Conservation (phyloP, 1,139 yeast species). For the Lodderomyces beijingensis region DNA sequence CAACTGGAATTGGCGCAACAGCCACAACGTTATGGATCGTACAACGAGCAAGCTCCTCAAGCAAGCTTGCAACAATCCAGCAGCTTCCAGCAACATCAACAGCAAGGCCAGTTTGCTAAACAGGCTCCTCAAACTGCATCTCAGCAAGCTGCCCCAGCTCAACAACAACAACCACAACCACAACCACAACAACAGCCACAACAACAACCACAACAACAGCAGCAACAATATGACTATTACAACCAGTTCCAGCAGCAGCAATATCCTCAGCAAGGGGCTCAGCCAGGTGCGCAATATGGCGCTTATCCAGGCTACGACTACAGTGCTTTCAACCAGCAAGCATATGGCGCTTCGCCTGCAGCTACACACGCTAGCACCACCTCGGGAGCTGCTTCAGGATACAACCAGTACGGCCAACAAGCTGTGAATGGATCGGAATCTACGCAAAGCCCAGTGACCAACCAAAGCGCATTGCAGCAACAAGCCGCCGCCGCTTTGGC, state of each 20-base stretch:
- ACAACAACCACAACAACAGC: constrained; percentile 18
- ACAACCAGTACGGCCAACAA: constrained; percentile 27
- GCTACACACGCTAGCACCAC: constrained; percentile 30
- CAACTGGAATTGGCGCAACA: constrained; percentile 15
- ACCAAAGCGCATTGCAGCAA: constrained; percentile 22
- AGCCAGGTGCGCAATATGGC: constrained; percentile 41
- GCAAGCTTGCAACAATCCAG: constrained; percentile 13
- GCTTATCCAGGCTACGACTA: constrained; percentile 46
- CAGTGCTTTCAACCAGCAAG: constrained; percentile 36
- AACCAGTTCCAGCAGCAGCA: constrained; percentile 36
- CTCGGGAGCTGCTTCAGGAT: constrained; percentile 16
- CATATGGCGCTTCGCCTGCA: constrained; percentile 32
- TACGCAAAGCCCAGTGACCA: constrained; percentile 25
- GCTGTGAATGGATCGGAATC: constrained; percentile 19
- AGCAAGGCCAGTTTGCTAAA: constrained; percentile 13
- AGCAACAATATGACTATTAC: constrained; percentile 22
- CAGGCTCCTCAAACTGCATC: constrained; percentile 13
- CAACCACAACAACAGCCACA: constrained; percentile 22
- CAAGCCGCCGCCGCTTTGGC: constrained; percentile 9
- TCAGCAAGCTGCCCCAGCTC: constrained; percentile 18
- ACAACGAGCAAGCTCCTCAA: constrained; percentile 12
- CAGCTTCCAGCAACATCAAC: constrained; percentile 14
- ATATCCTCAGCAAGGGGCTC: constrained; percentile 39
- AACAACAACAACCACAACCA: constrained; percentile 19
- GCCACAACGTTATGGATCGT: constrained; percentile 13